phyloP scores from a whole-genome alignment of 2,329 filamentous ascomycete genomes.

The Neofusicoccum sp. region DNA sequence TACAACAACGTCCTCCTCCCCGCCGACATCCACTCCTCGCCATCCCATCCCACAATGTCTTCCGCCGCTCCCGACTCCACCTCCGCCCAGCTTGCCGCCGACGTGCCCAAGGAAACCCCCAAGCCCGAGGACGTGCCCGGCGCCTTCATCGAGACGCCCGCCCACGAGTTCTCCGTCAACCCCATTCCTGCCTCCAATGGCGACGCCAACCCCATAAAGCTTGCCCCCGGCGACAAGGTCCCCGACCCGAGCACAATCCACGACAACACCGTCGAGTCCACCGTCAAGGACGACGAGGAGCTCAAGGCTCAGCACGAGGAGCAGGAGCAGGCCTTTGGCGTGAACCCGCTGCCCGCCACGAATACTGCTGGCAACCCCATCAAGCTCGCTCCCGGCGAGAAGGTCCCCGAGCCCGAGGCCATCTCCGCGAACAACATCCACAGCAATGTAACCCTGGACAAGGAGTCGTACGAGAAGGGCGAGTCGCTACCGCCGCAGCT shows the following conservation, averaged over 20 bases:
- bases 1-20: conserved; percentile 88
- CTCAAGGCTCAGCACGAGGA: conserved; percentile 30
- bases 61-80: conserved; percentile 69
- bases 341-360: conserved; percentile 60
- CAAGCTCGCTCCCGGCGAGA: conserved; percentile 73
- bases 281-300: conserved; percentile 37
- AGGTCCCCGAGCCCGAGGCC: conserved; percentile 66
- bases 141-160: conserved; percentile 71
- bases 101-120: conserved; percentile 55
- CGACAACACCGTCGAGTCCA: conserved; percentile 67
- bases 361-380: conserved; percentile 72
- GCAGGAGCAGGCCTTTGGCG: conserved; percentile 50
- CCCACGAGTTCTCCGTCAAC: conserved; percentile 54
- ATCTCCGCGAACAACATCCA: conserved; percentile 70
- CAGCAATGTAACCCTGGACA: conserved; percentile 64
- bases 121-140: conserved; percentile 54
- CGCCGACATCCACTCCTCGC: conserved; percentile 62
- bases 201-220: conserved; percentile 72
- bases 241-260: conserved; percentile 65
- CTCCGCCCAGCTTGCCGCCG: conserved; percentile 66
- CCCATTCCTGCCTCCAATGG: conserved; percentile 60
- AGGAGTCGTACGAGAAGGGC: conserved; percentile 82
- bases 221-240: conserved; percentile 77
- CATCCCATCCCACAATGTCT: conserved; percentile 57
- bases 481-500: conserved; percentile 54